Base-by-base conservation (phyloP, 1,139 yeast species). In the Hemisphaericaspora lyxosophila region DNA sequence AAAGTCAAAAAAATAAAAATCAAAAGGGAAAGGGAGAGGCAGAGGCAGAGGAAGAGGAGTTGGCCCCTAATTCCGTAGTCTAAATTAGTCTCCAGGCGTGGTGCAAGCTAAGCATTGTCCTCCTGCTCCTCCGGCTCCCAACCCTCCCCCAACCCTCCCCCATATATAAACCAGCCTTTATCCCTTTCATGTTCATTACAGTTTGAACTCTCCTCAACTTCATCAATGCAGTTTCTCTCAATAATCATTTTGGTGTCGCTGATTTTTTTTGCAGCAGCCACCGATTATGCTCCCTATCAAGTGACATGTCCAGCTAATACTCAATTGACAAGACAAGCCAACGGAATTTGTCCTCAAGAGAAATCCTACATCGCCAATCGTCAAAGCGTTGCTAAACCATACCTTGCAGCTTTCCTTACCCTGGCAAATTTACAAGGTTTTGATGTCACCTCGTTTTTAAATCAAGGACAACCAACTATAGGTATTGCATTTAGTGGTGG, bases 201-300 rank as follows among this genome's bases (percentile, higher is more conserved):
- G n/a, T n/a, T n/a, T n/a, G n/a, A n/a, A n/a, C n/a, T n/a, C n/a
- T n/a, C n/a, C n/a, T n/a, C n/a, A n/a, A n/a, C n/a, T n/a, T n/a
- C 23, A 20, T 3, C 23, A 20, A 31, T 23, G 28, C 15, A 16
- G 13, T 31, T 31, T 6, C 15, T 31, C 15, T 26, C 34, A 11
- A 18, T 16, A 14, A 24, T 31, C n/a, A 19, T 31, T 31, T 23
- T 25, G 11, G 18, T 29, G 11, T 29, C 20, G 23, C 34, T 22
- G n/a, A 26, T 31, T 31, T 20, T 31, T 9, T 26, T 35, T 20
- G 38, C 38, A 23, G 72, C 85, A 2, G 66, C 82, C 0, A 73
- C 73, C 35, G 67, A 78, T 1, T 85, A 83, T 54, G 85, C 85
- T 1, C 94, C 94, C 3, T 81, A 76, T 1, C 53, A 54, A 15